A percentile compares a stretch with the other conserved stretches of the same genome.
phyloP scores from a whole-genome alignment of 2,329 filamentous ascomycete species.

The Neodidymelliopsis sp. region DNA sequence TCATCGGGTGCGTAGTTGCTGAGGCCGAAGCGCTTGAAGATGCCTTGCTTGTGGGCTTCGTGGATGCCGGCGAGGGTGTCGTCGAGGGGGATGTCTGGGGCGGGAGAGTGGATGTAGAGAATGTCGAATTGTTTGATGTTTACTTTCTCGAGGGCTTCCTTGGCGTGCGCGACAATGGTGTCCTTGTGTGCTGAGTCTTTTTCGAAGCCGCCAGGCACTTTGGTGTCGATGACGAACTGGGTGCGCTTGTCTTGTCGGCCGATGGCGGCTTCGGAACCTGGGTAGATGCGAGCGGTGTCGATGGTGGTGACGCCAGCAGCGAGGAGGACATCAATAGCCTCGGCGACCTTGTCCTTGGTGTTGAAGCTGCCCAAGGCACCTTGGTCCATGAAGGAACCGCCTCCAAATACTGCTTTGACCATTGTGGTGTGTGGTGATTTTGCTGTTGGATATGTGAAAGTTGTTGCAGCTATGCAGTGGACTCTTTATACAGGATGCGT shows the following conservation, averaged over 20 bases:
- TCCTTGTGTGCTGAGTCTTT: slow-evolving; percentile 46
- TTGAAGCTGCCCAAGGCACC: slow-evolving; percentile 26
- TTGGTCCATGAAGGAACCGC: slow-evolving; percentile 32
- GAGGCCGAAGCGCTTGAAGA: slow-evolving; percentile 46
- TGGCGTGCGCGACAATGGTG: slow-evolving; percentile 42
- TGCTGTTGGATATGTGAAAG: no score
- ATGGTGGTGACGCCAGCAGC: slow-evolving; percentile 45
- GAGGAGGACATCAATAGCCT: slow-evolving; percentile 43
- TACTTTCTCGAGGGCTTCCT: slow-evolving; percentile 16
- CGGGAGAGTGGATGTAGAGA: slow-evolving; percentile 46
- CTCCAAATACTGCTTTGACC: slow-evolving; percentile 51
- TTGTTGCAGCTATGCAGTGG: no score
- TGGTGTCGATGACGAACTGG: slow-evolving; percentile 57
- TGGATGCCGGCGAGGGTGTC: slow-evolving; percentile 43
- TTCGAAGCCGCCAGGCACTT: slow-evolving; percentile 52
- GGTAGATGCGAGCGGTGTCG: slow-evolving; percentile 54
- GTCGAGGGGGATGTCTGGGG: slow-evolving; percentile 30
- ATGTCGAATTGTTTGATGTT: slow-evolving; percentile 43
- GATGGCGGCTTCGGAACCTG: slow-evolving; percentile 52
- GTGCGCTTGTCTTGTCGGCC: slow-evolving; percentile 51
- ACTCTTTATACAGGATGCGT: no score
- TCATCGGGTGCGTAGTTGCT: slow-evolving; percentile 41
- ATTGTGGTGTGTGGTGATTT: slow-evolving; percentile 11
- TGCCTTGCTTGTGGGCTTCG: slow-evolving; percentile 42
- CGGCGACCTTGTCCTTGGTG: slow-evolving; percentile 15